Percentiles rank a stretch among this genome's conserved stretches.
phyloP scores from a whole-genome alignment of 2,329 filamentous ascomycete genomes.

The Aspergillus pseudoglaucus region DNA sequence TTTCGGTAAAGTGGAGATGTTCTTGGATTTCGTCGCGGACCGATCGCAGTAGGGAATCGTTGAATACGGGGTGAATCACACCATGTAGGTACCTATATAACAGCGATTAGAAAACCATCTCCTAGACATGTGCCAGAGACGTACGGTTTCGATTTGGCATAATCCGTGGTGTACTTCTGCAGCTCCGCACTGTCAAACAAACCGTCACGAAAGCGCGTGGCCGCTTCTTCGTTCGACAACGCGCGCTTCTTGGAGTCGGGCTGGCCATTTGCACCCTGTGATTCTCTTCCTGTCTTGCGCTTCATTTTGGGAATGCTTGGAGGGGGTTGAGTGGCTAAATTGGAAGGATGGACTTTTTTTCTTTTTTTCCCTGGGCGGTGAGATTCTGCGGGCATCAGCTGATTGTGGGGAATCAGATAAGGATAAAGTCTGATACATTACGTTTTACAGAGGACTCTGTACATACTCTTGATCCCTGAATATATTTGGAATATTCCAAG shows the following conservation, averaged over 20 bases:
- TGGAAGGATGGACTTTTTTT: conserved; percentile 3
- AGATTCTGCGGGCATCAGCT: conserved; percentile 7
- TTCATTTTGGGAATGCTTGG: conserved; percentile 30
- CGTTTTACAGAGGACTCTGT: too few species aligned
- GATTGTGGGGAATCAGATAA: conserved; percentile 1
- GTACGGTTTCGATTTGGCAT: conserved; percentile 39
- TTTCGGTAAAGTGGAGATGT: conserved; percentile 92
- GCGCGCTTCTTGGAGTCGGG: conserved; percentile 34
- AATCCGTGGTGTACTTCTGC: conserved; percentile 38
- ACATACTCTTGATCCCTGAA: too few species aligned
- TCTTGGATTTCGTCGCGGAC: conserved; percentile 84
- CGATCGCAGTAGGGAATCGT: conserved; percentile 72
- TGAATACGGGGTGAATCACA: conserved; percentile 75
- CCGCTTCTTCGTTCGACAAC: conserved; percentile 32
- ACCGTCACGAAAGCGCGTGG: conserved; percentile 37
- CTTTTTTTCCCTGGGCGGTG: conserved; percentile 11
- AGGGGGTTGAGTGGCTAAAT: background rate
- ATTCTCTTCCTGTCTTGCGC: conserved; percentile 35
- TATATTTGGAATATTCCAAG: too few species aligned
- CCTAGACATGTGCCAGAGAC: conserved; percentile 9
- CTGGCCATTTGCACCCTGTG: conserved; percentile 23
- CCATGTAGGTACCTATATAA: conserved; percentile 71
- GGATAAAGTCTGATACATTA: conserved; percentile 28
- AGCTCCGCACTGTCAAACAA: conserved; percentile 37
- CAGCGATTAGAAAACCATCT: background rate